phyloP scores from a whole-genome alignment of 805 yeast species.

The Blastobotrys terrestris region DNA sequence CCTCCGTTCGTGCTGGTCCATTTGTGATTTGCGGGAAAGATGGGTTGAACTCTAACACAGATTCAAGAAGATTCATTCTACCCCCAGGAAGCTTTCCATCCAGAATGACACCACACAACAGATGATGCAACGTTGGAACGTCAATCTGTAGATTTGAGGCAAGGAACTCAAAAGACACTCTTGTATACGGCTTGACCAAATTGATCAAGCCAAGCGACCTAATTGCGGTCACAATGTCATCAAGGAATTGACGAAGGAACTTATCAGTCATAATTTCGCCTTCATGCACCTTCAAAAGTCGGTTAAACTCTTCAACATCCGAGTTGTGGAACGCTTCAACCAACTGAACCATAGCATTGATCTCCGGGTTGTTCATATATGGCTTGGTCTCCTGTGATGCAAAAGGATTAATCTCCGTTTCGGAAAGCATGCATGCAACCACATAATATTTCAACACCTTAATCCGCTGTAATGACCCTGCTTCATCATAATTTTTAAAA shows the following conservation, averaged over 20 bases:
- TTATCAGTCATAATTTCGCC: slow-evolving; percentile 14
- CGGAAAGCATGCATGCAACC: slow-evolving; percentile 49
- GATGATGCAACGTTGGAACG: slow-evolving; percentile 16
- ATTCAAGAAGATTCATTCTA: slow-evolving; percentile 23
- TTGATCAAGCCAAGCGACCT: slow-evolving; percentile 26
- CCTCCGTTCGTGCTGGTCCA: background rate
- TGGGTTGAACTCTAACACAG: slow-evolving; percentile 3
- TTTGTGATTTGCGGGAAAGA: background rate
- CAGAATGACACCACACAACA: slow-evolving; percentile 25
- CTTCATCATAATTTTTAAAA: slow-evolving; percentile 56
- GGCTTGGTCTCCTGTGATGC: slow-evolving; percentile 66
- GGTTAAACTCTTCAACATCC: slow-evolving; percentile 21
- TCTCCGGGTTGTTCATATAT: slow-evolving; percentile 33
- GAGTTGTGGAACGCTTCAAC: slow-evolving; percentile 32
- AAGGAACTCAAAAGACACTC: slow-evolving; percentile 24
- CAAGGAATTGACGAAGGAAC: slow-evolving; percentile 14
- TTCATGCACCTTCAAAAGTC: slow-evolving; percentile 12
- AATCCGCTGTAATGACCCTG: slow-evolving; percentile 57
- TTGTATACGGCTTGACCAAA: slow-evolving; percentile 28
- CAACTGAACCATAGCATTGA: slow-evolving; percentile 26
- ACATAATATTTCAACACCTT: slow-evolving; percentile 55
- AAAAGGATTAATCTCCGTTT: slow-evolving; percentile 62
- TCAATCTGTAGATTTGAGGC: slow-evolving; percentile 21
- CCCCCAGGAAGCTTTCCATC: slow-evolving; percentile 25
- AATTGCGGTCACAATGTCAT: slow-evolving; percentile 24